A percentile compares a stretch with the other conserved stretches of the same genome.
Evolutionary conservation across 75 land plant species (phyloP).

Genomic region (Selaginella moellendorffii): DNA sequence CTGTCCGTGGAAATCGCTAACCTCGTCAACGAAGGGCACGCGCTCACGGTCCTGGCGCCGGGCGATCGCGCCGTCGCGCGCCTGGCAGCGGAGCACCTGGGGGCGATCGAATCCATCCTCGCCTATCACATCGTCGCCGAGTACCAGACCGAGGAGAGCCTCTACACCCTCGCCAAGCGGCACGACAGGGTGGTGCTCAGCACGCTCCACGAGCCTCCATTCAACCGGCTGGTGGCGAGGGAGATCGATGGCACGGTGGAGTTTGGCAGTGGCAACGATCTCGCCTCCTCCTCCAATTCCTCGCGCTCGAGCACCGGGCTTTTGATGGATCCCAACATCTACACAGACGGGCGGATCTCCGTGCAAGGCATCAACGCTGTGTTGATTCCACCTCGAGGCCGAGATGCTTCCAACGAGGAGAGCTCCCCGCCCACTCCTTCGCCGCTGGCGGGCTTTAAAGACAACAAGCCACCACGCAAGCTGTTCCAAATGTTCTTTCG

Average conservation of each 20-base stretch:
- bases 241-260: slow-evolving; percentile 74
- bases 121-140: slow-evolving; percentile 78
- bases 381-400: background rate
- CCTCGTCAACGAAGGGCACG: slow-evolving; percentile 69
- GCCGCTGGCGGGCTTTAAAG: too few relatives aligned
- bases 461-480: too few relatives aligned
- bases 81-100: slow-evolving; percentile 62
- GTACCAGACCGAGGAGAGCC: slow-evolving; percentile 95
- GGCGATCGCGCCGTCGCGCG: slow-evolving; percentile 72
- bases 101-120: slow-evolving; percentile 59
- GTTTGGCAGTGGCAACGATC: slow-evolving; percentile 52
- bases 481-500: too few relatives aligned
- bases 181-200: slow-evolving; percentile 59
- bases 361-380: slow-evolving; percentile 82
- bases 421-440: too few relatives aligned
- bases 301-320: slow-evolving; percentile 19
- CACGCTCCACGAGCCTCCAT: slow-evolving; percentile 43
- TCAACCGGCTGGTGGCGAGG: slow-evolving; percentile 47
- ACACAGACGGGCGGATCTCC: slow-evolving; percentile 69
- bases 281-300: too few relatives aligned
- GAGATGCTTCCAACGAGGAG: too few relatives aligned
- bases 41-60: slow-evolving; percentile 76
- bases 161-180: slow-evolving; percentile 74
- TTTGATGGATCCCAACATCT: slow-evolving; percentile 73
- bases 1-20: slow-evolving; percentile 62